phyloP scores from a whole-genome alignment of 2,329 filamentous ascomycete genomes.

The Pyrenophora seminiperda region DNA sequence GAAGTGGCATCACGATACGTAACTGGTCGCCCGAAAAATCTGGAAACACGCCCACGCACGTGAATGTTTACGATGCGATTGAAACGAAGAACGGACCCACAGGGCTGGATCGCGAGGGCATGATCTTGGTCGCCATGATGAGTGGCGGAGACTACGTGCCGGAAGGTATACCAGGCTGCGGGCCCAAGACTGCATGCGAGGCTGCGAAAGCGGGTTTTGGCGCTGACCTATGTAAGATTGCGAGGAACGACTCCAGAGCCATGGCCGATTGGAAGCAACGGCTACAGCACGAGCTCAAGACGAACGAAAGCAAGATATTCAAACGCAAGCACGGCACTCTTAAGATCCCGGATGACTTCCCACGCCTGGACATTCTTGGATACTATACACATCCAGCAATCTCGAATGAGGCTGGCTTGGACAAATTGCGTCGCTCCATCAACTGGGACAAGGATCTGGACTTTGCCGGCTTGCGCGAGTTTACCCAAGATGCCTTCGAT shows the following conservation, averaged over 20 bases:
- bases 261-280: conserved; percentile 73
- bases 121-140: conserved; percentile 93
- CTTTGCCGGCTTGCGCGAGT: conserved; percentile 69
- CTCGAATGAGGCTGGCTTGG: conserved; percentile 65
- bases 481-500: conserved; percentile 79
- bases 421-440: conserved; percentile 59
- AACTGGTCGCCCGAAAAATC: conserved; percentile 80
- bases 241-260: conserved; percentile 62
- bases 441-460: conserved; percentile 69
- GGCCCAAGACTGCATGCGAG: conserved; percentile 85
- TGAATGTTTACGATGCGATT: conserved; percentile 75
- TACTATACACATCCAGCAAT: conserved; percentile 90
- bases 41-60: conserved; percentile 78
- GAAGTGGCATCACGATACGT: conserved; percentile 75
- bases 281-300: conserved; percentile 75
- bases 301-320: conserved; percentile 85
- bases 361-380: conserved; percentile 75
- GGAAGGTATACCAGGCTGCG: conserved; percentile 84
- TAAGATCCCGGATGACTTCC: conserved; percentile 79
- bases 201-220: conserved; percentile 90
- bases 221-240: conserved; percentile 70
- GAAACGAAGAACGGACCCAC: conserved; percentile 59
- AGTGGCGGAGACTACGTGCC: conserved; percentile 94
- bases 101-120: conserved; percentile 79
- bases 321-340: conserved; percentile 74